These are phyloP conservation scores for Pseudogymnoascus pannorum DNA, from an alignment of 2,329 filamentous ascomycete species.

Conservation along the genomic window DNA sequence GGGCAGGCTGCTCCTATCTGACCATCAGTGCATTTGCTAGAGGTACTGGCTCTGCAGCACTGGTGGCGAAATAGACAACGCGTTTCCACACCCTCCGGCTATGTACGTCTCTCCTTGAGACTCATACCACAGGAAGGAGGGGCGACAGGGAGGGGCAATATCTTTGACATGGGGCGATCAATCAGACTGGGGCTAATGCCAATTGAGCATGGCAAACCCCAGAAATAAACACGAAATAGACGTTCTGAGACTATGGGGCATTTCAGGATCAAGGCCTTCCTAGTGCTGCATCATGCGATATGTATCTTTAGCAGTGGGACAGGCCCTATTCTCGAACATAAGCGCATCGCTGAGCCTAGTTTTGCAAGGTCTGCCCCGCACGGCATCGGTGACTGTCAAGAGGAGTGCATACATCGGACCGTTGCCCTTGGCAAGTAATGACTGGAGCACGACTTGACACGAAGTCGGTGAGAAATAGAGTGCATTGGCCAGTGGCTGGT, in stretches of 20 bases:
- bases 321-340: slow-evolving; percentile 4
- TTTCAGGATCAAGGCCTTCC: background rate
- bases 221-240: slow-evolving; percentile 8
- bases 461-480: slow-evolving; percentile 30
- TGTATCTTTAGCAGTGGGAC: slow-evolving; percentile 6
- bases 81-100: slow-evolving; percentile 6
- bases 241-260: slow-evolving; percentile 7
- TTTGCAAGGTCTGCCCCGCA: slow-evolving; percentile 5
- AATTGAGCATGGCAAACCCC: slow-evolving; percentile 2
- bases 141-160: background rate
- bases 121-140: background rate
- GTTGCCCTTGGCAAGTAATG: slow-evolving; percentile 25
- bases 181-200: slow-evolving; percentile 6
- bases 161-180: background rate
- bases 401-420: slow-evolving; percentile 18
- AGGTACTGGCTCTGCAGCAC: slow-evolving; percentile 25
- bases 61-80: slow-evolving; percentile 26
- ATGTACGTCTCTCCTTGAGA: slow-evolving; percentile 4
- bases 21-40: slow-evolving; percentile 25
- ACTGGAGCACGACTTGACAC: slow-evolving; percentile 32
- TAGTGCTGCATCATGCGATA: slow-evolving; percentile 1
- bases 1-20: slow-evolving; percentile 16
- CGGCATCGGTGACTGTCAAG: slow-evolving; percentile 7
- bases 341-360: slow-evolving; percentile 3
- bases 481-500: slow-evolving; percentile 29